Percentiles rank a stretch among this genome's conserved stretches.
These are phyloP conservation scores for Zhuliangozyma parablackwelliae DNA, from an alignment of 1,139 yeast genomes.

Conservation along the genomic window DNA sequence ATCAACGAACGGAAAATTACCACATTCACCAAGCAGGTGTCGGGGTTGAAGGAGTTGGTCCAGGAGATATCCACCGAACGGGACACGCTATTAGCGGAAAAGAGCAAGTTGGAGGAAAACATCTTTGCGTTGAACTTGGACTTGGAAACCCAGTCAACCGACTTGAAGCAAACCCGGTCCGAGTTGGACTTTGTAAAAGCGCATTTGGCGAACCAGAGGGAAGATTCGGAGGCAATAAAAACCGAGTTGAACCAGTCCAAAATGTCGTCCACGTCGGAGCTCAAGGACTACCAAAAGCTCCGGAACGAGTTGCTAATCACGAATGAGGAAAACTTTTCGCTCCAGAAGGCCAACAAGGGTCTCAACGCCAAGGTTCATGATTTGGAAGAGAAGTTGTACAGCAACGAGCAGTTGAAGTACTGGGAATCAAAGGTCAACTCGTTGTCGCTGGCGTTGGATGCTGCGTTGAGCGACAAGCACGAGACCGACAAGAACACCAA, in stretches of 20 bases:
- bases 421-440: slow-evolving; percentile 40
- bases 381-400: slow-evolving; percentile 41
- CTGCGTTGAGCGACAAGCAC: slow-evolving; percentile 25
- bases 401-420: slow-evolving; percentile 42
- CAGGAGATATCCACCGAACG: slow-evolving; percentile 49
- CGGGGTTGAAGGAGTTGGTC: slow-evolving; percentile 48
- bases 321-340: slow-evolving; percentile 40
- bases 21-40: slow-evolving; percentile 48
- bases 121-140: slow-evolving; percentile 40
- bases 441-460: slow-evolving; percentile 28
- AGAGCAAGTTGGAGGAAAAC: slow-evolving; percentile 43
- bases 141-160: slow-evolving; percentile 39
- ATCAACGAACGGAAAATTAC: slow-evolving; percentile 44
- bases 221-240: slow-evolving; percentile 29
- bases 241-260: slow-evolving; percentile 35
- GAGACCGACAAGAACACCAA: slow-evolving; percentile 30
- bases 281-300: slow-evolving; percentile 33
- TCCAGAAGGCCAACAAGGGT: slow-evolving; percentile 34
- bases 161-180: slow-evolving; percentile 27
- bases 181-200: slow-evolving; percentile 30
- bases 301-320: slow-evolving; percentile 37
- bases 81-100: slow-evolving; percentile 44
- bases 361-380: slow-evolving; percentile 27
- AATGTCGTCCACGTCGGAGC: slow-evolving; percentile 26
- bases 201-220: slow-evolving; percentile 33